Percentiles rank a stretch among this genome's conserved stretches.
These are phyloP conservation scores for Cicer arietinum DNA, from an alignment of 306 rosid species.

Conservation along the genomic window DNA sequence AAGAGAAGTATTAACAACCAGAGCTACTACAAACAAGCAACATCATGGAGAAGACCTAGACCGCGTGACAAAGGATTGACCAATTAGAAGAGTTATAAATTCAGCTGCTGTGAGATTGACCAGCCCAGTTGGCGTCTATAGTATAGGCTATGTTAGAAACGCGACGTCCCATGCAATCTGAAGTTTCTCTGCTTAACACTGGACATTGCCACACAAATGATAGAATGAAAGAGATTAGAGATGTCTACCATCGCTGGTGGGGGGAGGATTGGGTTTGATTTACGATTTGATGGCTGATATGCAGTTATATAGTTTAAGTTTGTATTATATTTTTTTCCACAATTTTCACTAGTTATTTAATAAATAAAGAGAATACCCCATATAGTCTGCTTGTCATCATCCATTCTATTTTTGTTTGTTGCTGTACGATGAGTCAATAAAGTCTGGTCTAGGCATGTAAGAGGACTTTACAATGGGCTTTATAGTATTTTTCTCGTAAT, in stretches of 20 bases:
- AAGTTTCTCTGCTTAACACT: slow-evolving; percentile 33
- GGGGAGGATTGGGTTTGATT: slow-evolving; percentile 14
- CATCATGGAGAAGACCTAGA: slow-evolving; percentile 57
- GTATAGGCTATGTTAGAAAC: slow-evolving; percentile 31
- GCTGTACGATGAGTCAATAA: slow-evolving; percentile 9
- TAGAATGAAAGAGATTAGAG: slow-evolving; percentile 28
- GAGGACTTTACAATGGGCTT: neutral
- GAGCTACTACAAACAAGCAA: slow-evolving; percentile 49
- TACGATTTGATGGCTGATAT: slow-evolving; percentile 44
- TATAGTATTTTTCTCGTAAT: neutral
- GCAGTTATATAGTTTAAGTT: slow-evolving; percentile 40
- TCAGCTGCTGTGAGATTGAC: slow-evolving; percentile 24
- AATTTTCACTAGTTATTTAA: slow-evolving; percentile 18
- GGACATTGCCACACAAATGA: slow-evolving; percentile 31
- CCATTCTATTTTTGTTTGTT: slow-evolving; percentile 17
- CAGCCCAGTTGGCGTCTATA: slow-evolving; percentile 31
- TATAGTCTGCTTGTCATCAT: slow-evolving; percentile 17
- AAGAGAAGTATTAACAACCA: slow-evolving; percentile 53
- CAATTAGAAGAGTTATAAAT: slow-evolving; percentile 31
- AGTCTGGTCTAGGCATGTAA: slow-evolving; percentile 15
- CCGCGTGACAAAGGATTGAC: slow-evolving; percentile 54
- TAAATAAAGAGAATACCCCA: slow-evolving; percentile 22
- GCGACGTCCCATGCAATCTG: slow-evolving; percentile 27
- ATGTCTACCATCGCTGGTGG: slow-evolving; percentile 28
- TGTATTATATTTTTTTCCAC: slow-evolving; percentile 37